Base-by-base conservation (phyloP, 345 rosid genomes). In the Camelina neglecta region DNA sequence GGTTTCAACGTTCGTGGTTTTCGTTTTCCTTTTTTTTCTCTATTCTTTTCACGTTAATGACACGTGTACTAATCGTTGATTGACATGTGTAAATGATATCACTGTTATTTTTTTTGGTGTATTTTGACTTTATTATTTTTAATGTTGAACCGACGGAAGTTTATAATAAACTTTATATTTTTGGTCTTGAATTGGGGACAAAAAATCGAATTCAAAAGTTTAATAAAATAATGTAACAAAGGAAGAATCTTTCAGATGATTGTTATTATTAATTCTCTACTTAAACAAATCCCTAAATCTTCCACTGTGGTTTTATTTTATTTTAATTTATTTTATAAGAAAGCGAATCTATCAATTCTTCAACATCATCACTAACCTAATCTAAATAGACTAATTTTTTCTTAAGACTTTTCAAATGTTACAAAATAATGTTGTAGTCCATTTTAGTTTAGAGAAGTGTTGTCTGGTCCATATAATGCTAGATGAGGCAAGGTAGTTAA, bases 231-330 rank as follows among this genome's bases (percentile, higher is more conserved):
- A 57, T 57, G 21, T 4, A 77, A 56, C 7, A 29, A 62, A 57
- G 20, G 8, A 65, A 71, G 76, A 77, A 71, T 65, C 80, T 48
- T 77, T 71, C 76, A 57, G 80, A 77, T 56, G 61, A 20, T 71
- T 6, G 47, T 13, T 18, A 8, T 48, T 71, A 38, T 57, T 29
- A 26, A 26, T 26, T 26, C 26, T 71, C 18, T 54, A 44, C 7
- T 24, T 23, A 0, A 50, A 75, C 55, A 47, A 63, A 47, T 35
- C 16, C 42, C 51, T 61, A 56, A 64, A 66, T 64, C 38, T 47
- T 65, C 80, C 76, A 64, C 67, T 71, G 20, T 54, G 15, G 36
- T 38, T 11, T 55, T 56, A 51, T 9, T 21, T 49, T 18, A 4
- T 0, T 20, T 1, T 35, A 35, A n/a, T 41, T 3, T 26, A 9